Evolutionary conservation across 495 filamentous ascomycete species (phyloP), one percentile per base, ranked within the genome.

Genomic region (Lepidopterella palustris): DNA sequence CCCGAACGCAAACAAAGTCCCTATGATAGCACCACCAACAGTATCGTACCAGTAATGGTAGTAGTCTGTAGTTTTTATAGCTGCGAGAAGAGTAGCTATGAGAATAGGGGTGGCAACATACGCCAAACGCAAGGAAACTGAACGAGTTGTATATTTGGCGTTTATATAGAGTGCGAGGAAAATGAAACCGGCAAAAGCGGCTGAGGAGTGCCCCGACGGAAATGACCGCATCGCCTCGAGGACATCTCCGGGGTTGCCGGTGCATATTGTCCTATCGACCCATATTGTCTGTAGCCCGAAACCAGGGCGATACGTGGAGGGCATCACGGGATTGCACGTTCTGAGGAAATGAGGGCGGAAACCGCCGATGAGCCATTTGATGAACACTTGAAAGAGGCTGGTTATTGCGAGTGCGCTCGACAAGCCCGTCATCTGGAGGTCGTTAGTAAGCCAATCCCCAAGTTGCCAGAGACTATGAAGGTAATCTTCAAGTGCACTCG

Each of bases 61-160:
- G 49, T 77, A 73, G 60, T 87, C 84, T 42, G 86, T 81, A 0
- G 81, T 85, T 32, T 86, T 65, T 0, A 79, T 73, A n/a, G 81
- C 81, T 3, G 74, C 80, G 50, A 85, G 81, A 27, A 86, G 68
- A 1, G 71, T 72, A 0, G 82, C 83, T 10, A 78, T 82, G 3
- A 86, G 74, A 4, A 87, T 68, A 0, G 84, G 84, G 6, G 78
- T 74, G 68, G 81, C 84, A n/a, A 79, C 70, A 18, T 72, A 75
- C 29, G 82, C 71, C 0, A 84, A 65, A 72, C 85, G 85, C 83
- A 83, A 86, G n/a, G n/a, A n/a, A n/a, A n/a, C n/a, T n/a, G n/a
- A n/a, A n/a, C n/a, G n/a, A n/a, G n/a, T n/a, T n/a, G n/a, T 77
- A 84, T 78, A 18, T 67, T 81, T 82, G 28, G 78, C 80, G 62